These are phyloP conservation scores for Sedum album DNA, from an alignment of 164 flowering plant species.

Conservation along the genomic window DNA sequence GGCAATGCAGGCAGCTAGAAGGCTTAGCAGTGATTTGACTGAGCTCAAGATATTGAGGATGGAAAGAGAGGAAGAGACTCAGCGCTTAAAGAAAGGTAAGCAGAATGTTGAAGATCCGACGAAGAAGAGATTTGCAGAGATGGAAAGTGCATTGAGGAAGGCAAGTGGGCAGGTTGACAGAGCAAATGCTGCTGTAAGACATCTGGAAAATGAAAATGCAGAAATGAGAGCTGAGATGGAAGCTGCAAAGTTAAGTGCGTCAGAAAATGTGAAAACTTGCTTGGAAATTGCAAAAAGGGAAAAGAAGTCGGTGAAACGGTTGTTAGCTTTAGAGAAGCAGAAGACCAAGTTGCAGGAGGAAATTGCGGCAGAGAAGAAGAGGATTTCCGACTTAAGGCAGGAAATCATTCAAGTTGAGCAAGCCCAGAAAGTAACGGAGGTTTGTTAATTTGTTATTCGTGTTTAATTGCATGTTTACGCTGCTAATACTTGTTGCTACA, in stretches of 20 bases:
- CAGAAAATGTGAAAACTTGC: slow-evolving; percentile 69
- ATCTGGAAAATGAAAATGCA: slow-evolving; percentile 91
- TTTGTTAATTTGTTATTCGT: slow-evolving; percentile 12
- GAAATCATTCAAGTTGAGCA: slow-evolving; percentile 38
- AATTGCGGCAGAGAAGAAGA: slow-evolving; percentile 60
- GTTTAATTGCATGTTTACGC: not conserved
- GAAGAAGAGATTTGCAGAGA: slow-evolving; percentile 77
- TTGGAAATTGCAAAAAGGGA: slow-evolving; percentile 86
- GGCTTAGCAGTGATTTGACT: slow-evolving; percentile 75
- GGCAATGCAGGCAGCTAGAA: slow-evolving; percentile 98
- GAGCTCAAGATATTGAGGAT: slow-evolving; percentile 79
- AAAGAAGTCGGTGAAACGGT: slow-evolving; percentile 75
- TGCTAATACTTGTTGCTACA: not conserved
- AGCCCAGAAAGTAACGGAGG: slow-evolving; percentile 74
- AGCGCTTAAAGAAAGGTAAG: slow-evolving; percentile 76
- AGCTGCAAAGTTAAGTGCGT: slow-evolving; percentile 89
- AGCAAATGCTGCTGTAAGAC: slow-evolving; percentile 80
- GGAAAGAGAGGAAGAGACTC: slow-evolving; percentile 92
- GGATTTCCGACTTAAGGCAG: slow-evolving; percentile 47
- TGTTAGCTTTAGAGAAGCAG: slow-evolving; percentile 88
- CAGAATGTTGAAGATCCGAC: slow-evolving; percentile 76
- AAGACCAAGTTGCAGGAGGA: slow-evolving; percentile 77
- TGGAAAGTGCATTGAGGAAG: slow-evolving; percentile 89
- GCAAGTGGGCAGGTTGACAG: slow-evolving; percentile 89
- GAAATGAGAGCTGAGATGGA: slow-evolving; percentile 97